These are phyloP conservation scores for Camellia japonica DNA, from an alignment of 148 eudicot genomes.

Conservation along the genomic window DNA sequence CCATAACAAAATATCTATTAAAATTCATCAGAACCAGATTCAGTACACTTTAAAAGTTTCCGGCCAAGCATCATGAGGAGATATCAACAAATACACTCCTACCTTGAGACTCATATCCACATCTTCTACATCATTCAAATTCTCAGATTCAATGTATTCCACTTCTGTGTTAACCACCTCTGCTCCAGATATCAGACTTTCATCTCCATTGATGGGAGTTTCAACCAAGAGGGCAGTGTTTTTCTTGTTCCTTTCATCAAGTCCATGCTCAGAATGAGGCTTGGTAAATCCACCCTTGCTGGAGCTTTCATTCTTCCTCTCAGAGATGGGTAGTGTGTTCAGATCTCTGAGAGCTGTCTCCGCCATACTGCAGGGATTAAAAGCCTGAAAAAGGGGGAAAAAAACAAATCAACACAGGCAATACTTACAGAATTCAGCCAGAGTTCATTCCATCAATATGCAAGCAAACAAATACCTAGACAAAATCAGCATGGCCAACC, in stretches of 20 bases:
- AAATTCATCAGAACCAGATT: not conserved
- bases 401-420: not conserved
- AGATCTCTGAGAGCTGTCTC: slow-evolving; percentile 39
- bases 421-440: not conserved
- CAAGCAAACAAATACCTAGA: not conserved
- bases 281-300: slow-evolving; percentile 30
- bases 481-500: too few relatives aligned
- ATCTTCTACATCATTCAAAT: slow-evolving; percentile 55
- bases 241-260: slow-evolving; percentile 29
- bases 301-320: slow-evolving; percentile 34
- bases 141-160: slow-evolving; percentile 66
- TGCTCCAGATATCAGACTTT: slow-evolving; percentile 19
- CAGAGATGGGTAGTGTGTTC: slow-evolving; percentile 27
- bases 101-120: slow-evolving; percentile 45
- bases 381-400: slow-evolving; percentile 7
- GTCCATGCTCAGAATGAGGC: slow-evolving; percentile 26
- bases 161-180: slow-evolving; percentile 44
- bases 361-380: slow-evolving; percentile 28
- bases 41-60: not conserved
- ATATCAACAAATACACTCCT: slow-evolving; percentile 6
- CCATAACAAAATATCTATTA: not conserved
- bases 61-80: slow-evolving; percentile 1
- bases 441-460: not conserved
- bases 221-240: slow-evolving; percentile 14
- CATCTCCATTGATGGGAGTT: slow-evolving; percentile 28